Base-by-base conservation (phyloP, 2,329 filamentous ascomycete species). In the Ilyonectria sp. region DNA sequence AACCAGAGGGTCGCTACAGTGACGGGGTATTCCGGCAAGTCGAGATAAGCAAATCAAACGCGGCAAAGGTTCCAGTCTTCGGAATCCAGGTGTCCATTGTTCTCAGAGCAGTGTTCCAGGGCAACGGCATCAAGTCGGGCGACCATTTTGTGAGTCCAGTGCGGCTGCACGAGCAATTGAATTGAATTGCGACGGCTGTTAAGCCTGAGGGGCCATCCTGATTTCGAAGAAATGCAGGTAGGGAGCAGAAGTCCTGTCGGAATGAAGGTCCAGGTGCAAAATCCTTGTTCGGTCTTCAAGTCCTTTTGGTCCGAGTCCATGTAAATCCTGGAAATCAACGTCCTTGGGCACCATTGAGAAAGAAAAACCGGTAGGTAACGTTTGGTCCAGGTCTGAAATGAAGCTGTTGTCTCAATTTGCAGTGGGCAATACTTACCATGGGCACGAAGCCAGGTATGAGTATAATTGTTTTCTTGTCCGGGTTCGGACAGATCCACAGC, bases 401-500 rank as follows among this genome's bases (percentile, higher is more conserved):
- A 60, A 70, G 59, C 62, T 66, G 66, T 60, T 57, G 65, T 69
- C 65, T 75, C 67, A 75, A 74, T 67, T 55, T 76, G 65, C 56
- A 68, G 57, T 73, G 80, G 81, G 78, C 76, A 70, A 82, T 82
- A 83, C 82, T 83, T 69, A 83, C 82, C 70, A 67, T 52, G 55
- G 72, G 74, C 73, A 58, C 61, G 15, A 63, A 13, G 71, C 72
- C 77, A 69, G 40, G 59, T 54, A 47, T 66, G 57, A 62, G 69
- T 65, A 72, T 76, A 58, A 73, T 76, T 69, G 74, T 77, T 76
- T 71, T 74, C 69, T 76, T 74, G 75, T 77, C 77, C 76, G 76
- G 69, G 77, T 49, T 70, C 66, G 72, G 77, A 79, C 78, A 77
- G 74, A 74, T 74, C 67, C 78, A 74, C 71, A 44, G 62, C 43